A percentile compares a stretch with the other conserved stretches of the same genome.
Evolutionary conservation across 345 rosid species (phyloP).

Genomic region (Excoecaria agallocha): DNA sequence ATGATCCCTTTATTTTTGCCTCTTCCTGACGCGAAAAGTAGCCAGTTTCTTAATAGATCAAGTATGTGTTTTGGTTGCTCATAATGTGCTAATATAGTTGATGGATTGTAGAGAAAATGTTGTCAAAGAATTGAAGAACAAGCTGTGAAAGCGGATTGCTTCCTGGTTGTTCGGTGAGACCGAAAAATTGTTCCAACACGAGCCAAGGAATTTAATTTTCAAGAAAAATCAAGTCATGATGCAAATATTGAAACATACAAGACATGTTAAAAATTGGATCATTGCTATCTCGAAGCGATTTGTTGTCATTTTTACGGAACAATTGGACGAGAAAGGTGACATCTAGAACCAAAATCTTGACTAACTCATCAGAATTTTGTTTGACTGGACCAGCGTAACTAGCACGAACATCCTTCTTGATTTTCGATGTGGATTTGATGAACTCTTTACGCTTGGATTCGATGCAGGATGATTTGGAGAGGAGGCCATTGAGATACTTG

Average conservation of each 20-base stretch:
- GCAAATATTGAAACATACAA: constrained; percentile 24
- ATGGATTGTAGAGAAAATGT: not conserved
- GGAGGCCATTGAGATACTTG: constrained; percentile 23
- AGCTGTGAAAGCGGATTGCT: not conserved
- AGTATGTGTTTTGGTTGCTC: constrained; percentile 18
- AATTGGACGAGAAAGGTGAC: constrained; percentile 35
- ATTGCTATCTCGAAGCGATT: not conserved
- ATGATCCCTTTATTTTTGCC: accelerated
- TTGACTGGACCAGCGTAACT: constrained; percentile 16
- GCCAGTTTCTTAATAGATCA: constrained; percentile 5
- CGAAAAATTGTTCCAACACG: constrained; percentile 27
- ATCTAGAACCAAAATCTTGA: constrained; percentile 26
- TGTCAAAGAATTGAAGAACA: constrained; percentile 1
- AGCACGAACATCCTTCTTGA: constrained; percentile 18
- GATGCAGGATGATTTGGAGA: not conserved
- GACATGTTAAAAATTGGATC: constrained; percentile 33
- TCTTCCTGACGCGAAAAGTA: not conserved
- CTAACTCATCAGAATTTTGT: not conserved
- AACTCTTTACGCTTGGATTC: not conserved
- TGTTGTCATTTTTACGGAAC: constrained; percentile 8
- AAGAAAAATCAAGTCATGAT: constrained; percentile 36
- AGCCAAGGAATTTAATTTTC: constrained; percentile 35
- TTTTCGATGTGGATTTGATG: not conserved
- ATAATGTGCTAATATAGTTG: not conserved
- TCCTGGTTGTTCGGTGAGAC: not conserved